phyloP scores from a whole-genome alignment of 257 asterid species.

The Solanum sejunctum region DNA sequence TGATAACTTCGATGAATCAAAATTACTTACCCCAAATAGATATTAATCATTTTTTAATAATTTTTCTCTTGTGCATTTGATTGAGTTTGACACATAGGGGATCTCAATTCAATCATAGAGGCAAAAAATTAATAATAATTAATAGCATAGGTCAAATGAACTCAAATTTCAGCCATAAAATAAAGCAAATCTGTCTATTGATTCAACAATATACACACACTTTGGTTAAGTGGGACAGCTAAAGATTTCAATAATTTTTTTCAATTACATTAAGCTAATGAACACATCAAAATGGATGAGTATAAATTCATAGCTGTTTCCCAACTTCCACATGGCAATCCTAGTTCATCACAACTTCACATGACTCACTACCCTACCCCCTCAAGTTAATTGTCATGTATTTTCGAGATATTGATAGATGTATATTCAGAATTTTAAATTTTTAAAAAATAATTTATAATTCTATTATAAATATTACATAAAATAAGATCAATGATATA shows the following conservation, averaged over 20 bases:
- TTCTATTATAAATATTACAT: too few relatives aligned
- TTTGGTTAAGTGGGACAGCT: neutral
- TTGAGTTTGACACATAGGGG: neutral
- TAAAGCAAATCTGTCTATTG: neutral
- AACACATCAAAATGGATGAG: neutral
- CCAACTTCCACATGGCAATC: conserved; percentile 15
- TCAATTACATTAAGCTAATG: neutral
- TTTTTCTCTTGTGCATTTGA: neutral
- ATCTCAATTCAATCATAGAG: conserved; percentile 4
- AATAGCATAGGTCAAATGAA: neutral
- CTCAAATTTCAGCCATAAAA: conserved; percentile 1
- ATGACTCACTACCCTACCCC: neutral
- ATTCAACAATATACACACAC: neutral
- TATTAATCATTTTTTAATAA: neutral
- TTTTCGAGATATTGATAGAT: neutral
- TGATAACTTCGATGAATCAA: too few relatives aligned
- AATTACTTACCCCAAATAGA: neutral
- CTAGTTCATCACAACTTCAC: neutral
- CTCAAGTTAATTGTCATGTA: neutral
- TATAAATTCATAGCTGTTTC: neutral
- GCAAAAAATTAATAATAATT: neutral
- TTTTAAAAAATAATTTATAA: too few relatives aligned
- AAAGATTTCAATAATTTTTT: neutral
- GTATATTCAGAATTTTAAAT: too few relatives aligned
- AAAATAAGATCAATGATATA: too few relatives aligned